Base-by-base conservation (phyloP, 345 rosid genomes). In the Populus nigra region DNA sequence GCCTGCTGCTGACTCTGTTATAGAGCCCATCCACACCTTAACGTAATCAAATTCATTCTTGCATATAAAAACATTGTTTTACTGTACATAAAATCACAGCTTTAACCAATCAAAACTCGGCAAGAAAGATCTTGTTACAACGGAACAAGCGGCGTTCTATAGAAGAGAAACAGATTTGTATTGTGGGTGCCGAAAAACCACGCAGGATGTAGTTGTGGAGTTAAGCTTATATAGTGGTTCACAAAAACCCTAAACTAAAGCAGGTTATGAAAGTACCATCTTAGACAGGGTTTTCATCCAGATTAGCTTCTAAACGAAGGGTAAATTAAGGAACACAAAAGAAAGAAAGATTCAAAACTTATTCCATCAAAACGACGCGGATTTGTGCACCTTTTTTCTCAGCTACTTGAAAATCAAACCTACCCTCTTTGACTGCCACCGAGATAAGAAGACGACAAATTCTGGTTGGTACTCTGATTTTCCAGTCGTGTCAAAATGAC, bases 1-100 rank as follows among this genome's bases (percentile, higher is more conserved):
- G 61, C 81, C 84, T 76, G 78, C 89, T 86, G 89, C 59, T 76
- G 86, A 84, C 89, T 86, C 89, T 31, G 57, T 36, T 45, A 31
- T 66, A 77, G 83, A 86, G 87, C 89, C 86, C 0, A 13, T 11
- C 18, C 36, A 27, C 0, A 18, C 59, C 20, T 53, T 20, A 53
- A 7, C 22, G 59, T 0, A 7, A 68, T 39, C 5, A 38, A 4
- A 9, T 10, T 69, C 8, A 8, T n/a, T 5, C 8, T 22, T 39
- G 18, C 41, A 11, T 4, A 9, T 4, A 36, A 18, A 36, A 27
- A 1, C 2, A 65, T 9, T 11, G 12, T 59, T 57, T 5, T 20
- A 57, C 18, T 47, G 0, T 1, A 15, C 1, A 47, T 47, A 15
- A 0, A 12, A 13, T 47, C 5, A 4, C 50, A 47, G 18, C 17